Percentiles rank a stretch among this genome's conserved stretches.
phyloP scores from a whole-genome alignment of 2,329 filamentous ascomycete genomes.

The Pseudogymnoascus destructans region DNA sequence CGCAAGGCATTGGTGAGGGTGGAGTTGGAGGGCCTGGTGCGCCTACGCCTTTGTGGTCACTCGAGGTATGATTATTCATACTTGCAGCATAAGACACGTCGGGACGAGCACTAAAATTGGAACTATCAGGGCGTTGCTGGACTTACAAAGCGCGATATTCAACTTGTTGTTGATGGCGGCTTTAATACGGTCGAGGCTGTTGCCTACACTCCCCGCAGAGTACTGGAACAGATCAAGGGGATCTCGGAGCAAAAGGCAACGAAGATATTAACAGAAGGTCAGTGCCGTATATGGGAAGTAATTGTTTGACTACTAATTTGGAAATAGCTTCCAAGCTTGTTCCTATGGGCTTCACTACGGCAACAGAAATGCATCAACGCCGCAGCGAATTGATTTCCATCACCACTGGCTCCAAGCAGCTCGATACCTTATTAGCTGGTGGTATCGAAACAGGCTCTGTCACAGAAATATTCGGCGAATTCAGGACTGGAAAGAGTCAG shows the following conservation, averaged over 20 bases:
- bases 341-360: constrained; percentile 97
- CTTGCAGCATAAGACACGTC: neutral
- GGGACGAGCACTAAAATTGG: neutral
- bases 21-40: constrained; percentile 73
- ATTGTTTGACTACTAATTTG: constrained; percentile 10
- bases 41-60: constrained; percentile 72
- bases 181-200: constrained; percentile 94
- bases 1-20: constrained; percentile 62
- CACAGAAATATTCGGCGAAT: constrained; percentile 96
- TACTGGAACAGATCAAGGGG: constrained; percentile 90
- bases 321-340: constrained; percentile 77
- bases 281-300: constrained; percentile 15
- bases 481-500: constrained; percentile 95
- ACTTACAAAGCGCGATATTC: constrained; percentile 89
- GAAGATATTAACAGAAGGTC: constrained; percentile 83
- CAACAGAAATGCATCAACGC: constrained; percentile 96
- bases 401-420: constrained; percentile 92
- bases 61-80: constrained; percentile 53
- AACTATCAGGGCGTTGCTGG: constrained; percentile 67
- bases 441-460: constrained; percentile 96
- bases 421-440: constrained; percentile 87
- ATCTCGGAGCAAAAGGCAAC: constrained; percentile 94
- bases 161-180: constrained; percentile 79
- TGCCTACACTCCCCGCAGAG: constrained; percentile 74
- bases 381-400: constrained; percentile 96